Conservation (phyloP, 1,284 basidiomycete genomes). For the Clitocybe nebularis region DNA sequence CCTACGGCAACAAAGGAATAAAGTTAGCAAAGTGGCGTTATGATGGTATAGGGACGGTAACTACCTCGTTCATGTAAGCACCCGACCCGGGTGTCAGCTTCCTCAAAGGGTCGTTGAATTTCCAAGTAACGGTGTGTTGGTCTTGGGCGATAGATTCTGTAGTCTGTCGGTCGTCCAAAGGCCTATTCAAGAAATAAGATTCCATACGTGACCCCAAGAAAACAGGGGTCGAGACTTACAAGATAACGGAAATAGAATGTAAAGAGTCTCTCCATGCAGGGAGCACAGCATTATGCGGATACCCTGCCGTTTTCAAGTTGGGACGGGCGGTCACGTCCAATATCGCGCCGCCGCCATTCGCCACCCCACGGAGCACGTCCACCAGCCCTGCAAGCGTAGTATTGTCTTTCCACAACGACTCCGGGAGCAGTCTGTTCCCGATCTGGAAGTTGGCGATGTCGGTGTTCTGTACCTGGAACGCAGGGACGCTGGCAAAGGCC, state of each 20-base stretch:
- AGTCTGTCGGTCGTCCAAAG: not conserved
- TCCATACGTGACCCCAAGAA: no score
- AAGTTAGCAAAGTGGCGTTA: no score
- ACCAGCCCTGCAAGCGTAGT: not conserved
- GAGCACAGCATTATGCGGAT: not conserved
- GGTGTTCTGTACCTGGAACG: not conserved
- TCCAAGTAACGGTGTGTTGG: not conserved
- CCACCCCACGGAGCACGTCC: not conserved
- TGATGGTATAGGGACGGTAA: no score
- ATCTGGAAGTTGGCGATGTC: slow-evolving; percentile 2
- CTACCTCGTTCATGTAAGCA: not conserved
- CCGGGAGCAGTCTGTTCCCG: not conserved
- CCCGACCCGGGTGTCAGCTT: slow-evolving; percentile 2
- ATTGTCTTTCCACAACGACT: not conserved
- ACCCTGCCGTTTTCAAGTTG: not conserved
- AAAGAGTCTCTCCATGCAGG: not conserved
- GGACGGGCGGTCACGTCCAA: not conserved
- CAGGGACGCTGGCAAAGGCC: slow-evolving; percentile 1
- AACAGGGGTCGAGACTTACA: not conserved
- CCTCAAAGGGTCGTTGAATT: not conserved
- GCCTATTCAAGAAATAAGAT: not conserved
- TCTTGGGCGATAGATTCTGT: not conserved
- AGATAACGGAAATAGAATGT: not conserved
- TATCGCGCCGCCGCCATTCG: not conserved
- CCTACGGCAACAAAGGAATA: slow-evolving; percentile 14